Percentiles rank a stretch among this genome's conserved stretches.
These are phyloP conservation scores for Epichloe gansuensis DNA, from an alignment of 2,329 filamentous ascomycete genomes.

Conservation along the genomic window DNA sequence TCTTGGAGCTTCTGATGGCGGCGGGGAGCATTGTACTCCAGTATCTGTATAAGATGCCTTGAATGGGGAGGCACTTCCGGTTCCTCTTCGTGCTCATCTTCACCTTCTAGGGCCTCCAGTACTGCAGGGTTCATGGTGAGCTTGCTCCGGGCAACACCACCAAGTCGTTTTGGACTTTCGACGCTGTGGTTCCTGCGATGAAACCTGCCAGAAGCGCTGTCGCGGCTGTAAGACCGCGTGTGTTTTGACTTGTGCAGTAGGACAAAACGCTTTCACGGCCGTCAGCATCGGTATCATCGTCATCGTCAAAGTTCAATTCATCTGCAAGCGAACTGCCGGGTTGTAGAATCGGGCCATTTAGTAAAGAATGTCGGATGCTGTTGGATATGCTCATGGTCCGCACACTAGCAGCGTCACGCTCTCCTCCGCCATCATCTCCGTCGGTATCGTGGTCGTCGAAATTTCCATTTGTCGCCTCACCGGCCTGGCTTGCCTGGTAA, in stretches of 20 bases:
- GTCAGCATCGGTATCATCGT: slow-evolving; percentile 58
- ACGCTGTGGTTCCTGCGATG: slow-evolving; percentile 46
- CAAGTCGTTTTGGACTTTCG: slow-evolving; percentile 44
- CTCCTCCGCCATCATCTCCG: slow-evolving; percentile 46
- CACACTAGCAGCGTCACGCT: slow-evolving; percentile 62
- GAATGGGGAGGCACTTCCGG: slow-evolving; percentile 16
- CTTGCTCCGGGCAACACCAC: slow-evolving; percentile 41
- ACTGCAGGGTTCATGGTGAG: slow-evolving; percentile 42
- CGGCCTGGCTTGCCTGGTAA: slow-evolving; percentile 45
- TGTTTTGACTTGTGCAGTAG: slow-evolving; percentile 31
- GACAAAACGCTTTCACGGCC: slow-evolving; percentile 52
- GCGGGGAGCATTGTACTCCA: slow-evolving; percentile 76
- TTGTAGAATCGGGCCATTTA: slow-evolving; percentile 43
- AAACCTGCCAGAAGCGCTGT: slow-evolving; percentile 36
- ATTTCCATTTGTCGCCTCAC: slow-evolving; percentile 23
- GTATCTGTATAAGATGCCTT: slow-evolving; percentile 56
- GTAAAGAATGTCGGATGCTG: slow-evolving; percentile 61
- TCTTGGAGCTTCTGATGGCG: slow-evolving; percentile 46
- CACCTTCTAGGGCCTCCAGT: slow-evolving; percentile 43
- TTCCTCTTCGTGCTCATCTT: slow-evolving; percentile 39
- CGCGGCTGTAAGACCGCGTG: slow-evolving; percentile 42
- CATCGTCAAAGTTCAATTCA: slow-evolving; percentile 76
- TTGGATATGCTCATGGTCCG: slow-evolving; percentile 59
- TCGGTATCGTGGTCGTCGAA: slow-evolving; percentile 40
- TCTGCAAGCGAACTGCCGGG: slow-evolving; percentile 75